Evolutionary conservation across 345 rosid genomes (phyloP).

Genomic region (Rhodamnia argentea): DNA sequence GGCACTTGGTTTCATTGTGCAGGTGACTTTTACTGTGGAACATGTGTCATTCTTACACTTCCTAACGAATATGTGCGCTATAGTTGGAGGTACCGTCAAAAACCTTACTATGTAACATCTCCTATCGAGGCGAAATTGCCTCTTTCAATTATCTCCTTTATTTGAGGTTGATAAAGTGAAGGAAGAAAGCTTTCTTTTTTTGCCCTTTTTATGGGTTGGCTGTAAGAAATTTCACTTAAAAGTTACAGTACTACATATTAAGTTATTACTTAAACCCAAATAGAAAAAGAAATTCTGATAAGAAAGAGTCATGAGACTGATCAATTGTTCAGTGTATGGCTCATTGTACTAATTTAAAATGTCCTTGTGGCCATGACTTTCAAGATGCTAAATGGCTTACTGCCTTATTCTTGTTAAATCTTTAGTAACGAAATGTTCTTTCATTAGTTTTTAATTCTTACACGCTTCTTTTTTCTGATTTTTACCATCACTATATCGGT

Average conservation of each 20-base stretch:
- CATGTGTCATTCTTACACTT: slow-evolving; percentile 91
- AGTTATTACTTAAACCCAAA: not conserved
- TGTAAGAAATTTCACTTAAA: not conserved
- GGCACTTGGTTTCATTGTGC: slow-evolving; percentile 4
- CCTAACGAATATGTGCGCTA: slow-evolving; percentile 84
- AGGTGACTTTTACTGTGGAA: slow-evolving; percentile 81
- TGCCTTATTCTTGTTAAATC: not conserved
- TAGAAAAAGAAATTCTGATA: not conserved
- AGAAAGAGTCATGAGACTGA: not conserved
- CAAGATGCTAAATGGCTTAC: not conserved
- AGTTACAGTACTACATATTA: not conserved
- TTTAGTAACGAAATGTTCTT: not conserved
- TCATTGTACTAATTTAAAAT: not conserved
- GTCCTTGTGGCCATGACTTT: not conserved
- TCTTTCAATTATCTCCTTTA: not conserved
- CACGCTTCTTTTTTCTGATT: not conserved
- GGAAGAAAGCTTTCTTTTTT: not conserved
- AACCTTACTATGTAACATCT: not conserved
- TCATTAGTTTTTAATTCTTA: not conserved
- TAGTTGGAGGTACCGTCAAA: slow-evolving; percentile 67
- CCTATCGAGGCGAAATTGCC: not conserved
- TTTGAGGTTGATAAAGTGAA: not conserved
- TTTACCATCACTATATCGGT: not conserved
- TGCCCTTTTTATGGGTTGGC: not conserved
- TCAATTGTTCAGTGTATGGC: not conserved